Evolutionary conservation across 2,329 filamentous ascomycete species (phyloP).

Genomic region (Endothia cerciana): DNA sequence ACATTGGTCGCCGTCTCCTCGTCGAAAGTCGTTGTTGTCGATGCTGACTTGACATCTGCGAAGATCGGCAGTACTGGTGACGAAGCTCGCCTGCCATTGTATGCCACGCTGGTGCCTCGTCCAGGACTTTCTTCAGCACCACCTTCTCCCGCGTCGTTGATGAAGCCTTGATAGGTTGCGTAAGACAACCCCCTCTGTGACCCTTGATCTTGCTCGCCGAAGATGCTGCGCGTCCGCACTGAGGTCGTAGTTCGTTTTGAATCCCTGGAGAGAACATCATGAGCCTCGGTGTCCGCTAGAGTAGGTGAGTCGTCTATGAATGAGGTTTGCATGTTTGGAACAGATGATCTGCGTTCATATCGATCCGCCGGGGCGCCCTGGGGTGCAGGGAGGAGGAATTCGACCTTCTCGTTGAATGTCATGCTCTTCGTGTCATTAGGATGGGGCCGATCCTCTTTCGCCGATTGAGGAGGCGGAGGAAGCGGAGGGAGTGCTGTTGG

Average conservation of each 20-base stretch:
- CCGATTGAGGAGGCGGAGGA: conserved; percentile 50
- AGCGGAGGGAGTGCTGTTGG: conserved; percentile 56
- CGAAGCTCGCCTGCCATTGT: conserved; percentile 48
- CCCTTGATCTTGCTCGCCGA: conserved; percentile 34
- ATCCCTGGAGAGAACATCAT: conserved; percentile 35
- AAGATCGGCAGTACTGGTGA: conserved; percentile 54
- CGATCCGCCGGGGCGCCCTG: conserved; percentile 30
- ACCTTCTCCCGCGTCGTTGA: conserved; percentile 42
- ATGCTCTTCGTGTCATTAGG: conserved; percentile 61
- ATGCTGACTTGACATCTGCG: conserved; percentile 34
- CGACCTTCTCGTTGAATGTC: conserved; percentile 62
- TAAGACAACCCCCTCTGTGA: conserved; percentile 24
- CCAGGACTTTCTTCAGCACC: conserved; percentile 40
- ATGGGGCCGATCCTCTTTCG: conserved; percentile 43
- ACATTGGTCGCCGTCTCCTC: conserved; percentile 51
- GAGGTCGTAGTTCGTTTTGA: conserved; percentile 45
- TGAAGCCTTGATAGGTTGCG: conserved; percentile 35
- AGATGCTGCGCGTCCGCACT: conserved; percentile 45
- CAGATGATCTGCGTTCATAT: conserved; percentile 43
- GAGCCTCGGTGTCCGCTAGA: conserved; percentile 33
- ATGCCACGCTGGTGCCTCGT: conserved; percentile 30
- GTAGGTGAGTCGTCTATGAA: conserved; percentile 36
- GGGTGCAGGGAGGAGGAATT: conserved; percentile 51
- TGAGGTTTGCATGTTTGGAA: conserved; percentile 44
- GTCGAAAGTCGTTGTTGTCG: conserved; percentile 40